Base-by-base conservation (phyloP, 2,329 filamentous ascomycete genomes). In the Emergomyces africanus region DNA sequence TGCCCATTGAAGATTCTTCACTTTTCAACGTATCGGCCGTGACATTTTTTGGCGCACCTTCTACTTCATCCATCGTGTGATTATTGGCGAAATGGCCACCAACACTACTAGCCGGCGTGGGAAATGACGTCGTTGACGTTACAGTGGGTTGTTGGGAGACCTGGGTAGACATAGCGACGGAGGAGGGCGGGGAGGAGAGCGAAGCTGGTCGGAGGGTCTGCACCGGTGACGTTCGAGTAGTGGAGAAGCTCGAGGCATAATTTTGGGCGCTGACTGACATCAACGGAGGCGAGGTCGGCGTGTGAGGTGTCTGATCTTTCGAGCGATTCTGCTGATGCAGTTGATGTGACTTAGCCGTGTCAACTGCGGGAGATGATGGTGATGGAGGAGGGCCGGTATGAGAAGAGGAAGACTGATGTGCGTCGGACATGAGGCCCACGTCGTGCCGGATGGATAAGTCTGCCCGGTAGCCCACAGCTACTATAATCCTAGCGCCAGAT, bases 191-290 rank as follows among this genome's bases (percentile, higher is more conserved):
- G 54, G 73, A 74, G 55, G 74, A 72, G 61, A 71, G 66, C 61
- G 71, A 69, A 60, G 70, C 67, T 64, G 70, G 66, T 69, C 73
- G 73, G 66, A 71, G 72, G 68, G 72, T 69, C 70, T 75, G 70
- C 65, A 72, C 71, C 63, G 75, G 72, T 69, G 75, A 75, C 67
- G 73, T 69, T 68, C 77, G 74, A 67, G 71, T 69, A 66, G 74
- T 70, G 69, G 70, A 68, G 68, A 75, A 72, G 65, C 71, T 70
- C 66, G 74, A 71, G 70, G 72, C 76, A 78, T 78, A 73, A 66
- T 72, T 77, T 68, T 73, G 73, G 67, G 75, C 71, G 66, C 73
- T 74, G 68, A 76, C 73, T 72, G 75, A 77, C 76, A 78, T 78
- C 71, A 76, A 77, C 70, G 73, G 72, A 74, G 74, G 71, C 61